phyloP scores from a whole-genome alignment of 2,329 filamentous ascomycete genomes.

The Penicillium hordei region DNA sequence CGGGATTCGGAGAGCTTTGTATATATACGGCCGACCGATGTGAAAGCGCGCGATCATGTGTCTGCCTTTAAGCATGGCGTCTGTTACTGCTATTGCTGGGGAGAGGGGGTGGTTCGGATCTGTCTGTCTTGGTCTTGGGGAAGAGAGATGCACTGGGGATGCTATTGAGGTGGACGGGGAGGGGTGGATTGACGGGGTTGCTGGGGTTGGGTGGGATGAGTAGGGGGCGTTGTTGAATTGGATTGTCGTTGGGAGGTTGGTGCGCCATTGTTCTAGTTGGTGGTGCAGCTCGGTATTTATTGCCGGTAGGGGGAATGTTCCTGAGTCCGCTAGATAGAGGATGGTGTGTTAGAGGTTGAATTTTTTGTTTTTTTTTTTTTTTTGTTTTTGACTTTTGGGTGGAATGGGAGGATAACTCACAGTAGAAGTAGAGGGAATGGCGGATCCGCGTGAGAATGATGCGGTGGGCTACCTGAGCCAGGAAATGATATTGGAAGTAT shows the following conservation, averaged over 20 bases:
- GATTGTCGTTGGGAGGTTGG: constrained; percentile 50
- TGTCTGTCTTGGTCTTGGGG: constrained; percentile 15
- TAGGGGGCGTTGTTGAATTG: constrained; percentile 43
- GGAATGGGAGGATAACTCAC: constrained; percentile 21
- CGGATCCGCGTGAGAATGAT: constrained; percentile 57
- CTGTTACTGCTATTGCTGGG: constrained; percentile 37
- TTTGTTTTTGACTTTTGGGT: not conserved
- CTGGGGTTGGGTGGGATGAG: constrained; percentile 21
- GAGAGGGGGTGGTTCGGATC: constrained; percentile 29
- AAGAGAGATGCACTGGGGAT: constrained; percentile 23
- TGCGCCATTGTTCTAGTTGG: constrained; percentile 57
- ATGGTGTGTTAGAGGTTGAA: constrained; percentile 1
- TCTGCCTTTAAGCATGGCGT: constrained; percentile 41
- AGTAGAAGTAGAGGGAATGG: constrained; percentile 53
- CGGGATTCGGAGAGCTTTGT: constrained; percentile 46
- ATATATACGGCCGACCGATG: constrained; percentile 43
- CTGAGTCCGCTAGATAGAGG: constrained; percentile 36
- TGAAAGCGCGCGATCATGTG: constrained; percentile 44
- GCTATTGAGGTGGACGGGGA: constrained; percentile 19
- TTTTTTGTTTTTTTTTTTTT: not conserved
- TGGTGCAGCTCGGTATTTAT: constrained; percentile 55
- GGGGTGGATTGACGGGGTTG: constrained; percentile 24
- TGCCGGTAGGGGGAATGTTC: constrained; percentile 48
- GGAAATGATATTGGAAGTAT: constrained; percentile 58
- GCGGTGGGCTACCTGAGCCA: constrained; percentile 57